These are phyloP conservation scores for Micractinium sp. DNA, from an alignment of 139 green algal species.

Conservation along the genomic window DNA sequence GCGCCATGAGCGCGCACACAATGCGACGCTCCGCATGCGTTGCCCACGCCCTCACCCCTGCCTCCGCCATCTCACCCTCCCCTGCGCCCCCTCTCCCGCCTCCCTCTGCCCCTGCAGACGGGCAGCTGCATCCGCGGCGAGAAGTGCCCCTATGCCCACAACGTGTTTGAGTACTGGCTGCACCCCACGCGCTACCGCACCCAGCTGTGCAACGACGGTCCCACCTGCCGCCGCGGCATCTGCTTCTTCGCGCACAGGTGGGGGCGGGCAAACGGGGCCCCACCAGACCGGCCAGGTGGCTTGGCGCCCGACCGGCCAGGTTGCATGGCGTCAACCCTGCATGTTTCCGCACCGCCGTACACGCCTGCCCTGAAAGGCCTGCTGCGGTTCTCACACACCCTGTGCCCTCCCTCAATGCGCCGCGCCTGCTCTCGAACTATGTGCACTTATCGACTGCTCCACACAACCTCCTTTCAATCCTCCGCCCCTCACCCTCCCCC, in stretches of 20 bases:
- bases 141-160: slow-evolving; percentile 81
- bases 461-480: too few species aligned
- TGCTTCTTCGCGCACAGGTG: slow-evolving; percentile 93
- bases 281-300: not conserved
- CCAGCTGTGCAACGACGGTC: slow-evolving; percentile 90
- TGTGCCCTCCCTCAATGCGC: not conserved
- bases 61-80: not conserved
- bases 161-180: slow-evolving; percentile 93
- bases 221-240: slow-evolving; percentile 70
- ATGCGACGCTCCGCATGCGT: too few species aligned
- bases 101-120: slow-evolving; percentile 42
- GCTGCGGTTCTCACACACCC: not conserved
- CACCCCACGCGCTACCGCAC: slow-evolving; percentile 86
- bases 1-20: too few species aligned
- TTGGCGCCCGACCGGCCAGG: not conserved
- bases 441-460: too few species aligned
- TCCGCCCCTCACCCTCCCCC: too few species aligned
- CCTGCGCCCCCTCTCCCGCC: not conserved
- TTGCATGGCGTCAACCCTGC: too few species aligned
- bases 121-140: slow-evolving; percentile 73
- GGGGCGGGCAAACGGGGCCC: not conserved
- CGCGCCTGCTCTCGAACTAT: too few species aligned
- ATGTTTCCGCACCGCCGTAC: not conserved
- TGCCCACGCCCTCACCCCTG: not conserved
- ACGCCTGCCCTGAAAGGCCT: too few species aligned